phyloP scores from a whole-genome alignment of 2,329 filamentous ascomycete species.

The Dichotomopilus funicola region DNA sequence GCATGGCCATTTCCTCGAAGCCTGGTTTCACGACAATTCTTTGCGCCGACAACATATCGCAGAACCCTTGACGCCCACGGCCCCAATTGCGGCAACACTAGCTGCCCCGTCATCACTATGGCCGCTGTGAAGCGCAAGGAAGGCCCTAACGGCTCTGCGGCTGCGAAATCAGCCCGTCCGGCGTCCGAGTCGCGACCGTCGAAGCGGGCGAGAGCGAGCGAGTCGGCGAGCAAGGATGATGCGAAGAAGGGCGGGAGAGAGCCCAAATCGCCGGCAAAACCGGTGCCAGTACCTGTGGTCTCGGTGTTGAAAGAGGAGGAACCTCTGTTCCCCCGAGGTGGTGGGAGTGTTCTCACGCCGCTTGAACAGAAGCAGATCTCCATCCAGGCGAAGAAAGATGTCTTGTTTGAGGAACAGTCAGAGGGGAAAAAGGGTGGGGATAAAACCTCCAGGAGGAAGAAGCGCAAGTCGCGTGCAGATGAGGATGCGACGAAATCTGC shows the following conservation, averaged over 20 bases:
- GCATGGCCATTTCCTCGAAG: constrained; percentile 7
- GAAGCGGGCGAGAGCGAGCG: constrained; percentile 39
- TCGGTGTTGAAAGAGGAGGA: constrained; percentile 68
- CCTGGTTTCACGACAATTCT: constrained; percentile 1
- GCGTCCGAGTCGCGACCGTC: constrained; percentile 41
- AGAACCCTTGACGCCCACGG: too few species aligned
- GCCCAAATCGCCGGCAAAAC: constrained; percentile 29
- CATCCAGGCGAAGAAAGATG: constrained; percentile 86
- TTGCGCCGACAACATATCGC: neutral
- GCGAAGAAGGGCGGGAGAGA: constrained; percentile 22
- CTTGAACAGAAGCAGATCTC: constrained; percentile 96
- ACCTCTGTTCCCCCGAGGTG: constrained; percentile 84
- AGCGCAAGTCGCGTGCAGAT: constrained; percentile 45
- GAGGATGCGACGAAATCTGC: constrained; percentile 47
- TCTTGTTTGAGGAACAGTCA: constrained; percentile 77
- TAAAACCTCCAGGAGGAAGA: constrained; percentile 44
- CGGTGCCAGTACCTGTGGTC: constrained; percentile 30
- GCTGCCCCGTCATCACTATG: constrained; percentile 35
- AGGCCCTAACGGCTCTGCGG: constrained; percentile 45
- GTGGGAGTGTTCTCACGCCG: constrained; percentile 82
- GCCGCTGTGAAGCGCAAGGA: constrained; percentile 53
- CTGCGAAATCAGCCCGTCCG: constrained; percentile 43
- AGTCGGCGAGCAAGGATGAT: constrained; percentile 30
- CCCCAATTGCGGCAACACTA: constrained; percentile 18
- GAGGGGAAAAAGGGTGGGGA: constrained; percentile 37